Conservation (phyloP, 768 basidiomycete genomes). For the Hygrocybe coccinea region DNA sequence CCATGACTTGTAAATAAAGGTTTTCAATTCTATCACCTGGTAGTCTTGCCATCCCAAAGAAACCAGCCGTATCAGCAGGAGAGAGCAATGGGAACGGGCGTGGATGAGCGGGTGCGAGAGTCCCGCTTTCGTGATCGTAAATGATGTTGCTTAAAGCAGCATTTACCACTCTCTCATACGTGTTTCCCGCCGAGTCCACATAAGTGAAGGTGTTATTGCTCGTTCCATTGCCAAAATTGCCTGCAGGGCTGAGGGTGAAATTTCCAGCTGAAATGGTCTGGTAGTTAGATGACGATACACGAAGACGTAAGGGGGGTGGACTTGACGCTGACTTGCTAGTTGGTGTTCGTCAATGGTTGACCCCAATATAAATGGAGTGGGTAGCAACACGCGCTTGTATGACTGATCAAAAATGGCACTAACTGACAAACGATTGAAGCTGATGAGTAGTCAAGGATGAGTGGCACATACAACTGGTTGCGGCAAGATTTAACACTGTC, state of each 20-base stretch:
- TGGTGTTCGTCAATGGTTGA: slow-evolving; percentile 59
- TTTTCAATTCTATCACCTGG: slow-evolving; percentile 17
- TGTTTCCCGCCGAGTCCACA: slow-evolving; percentile 53
- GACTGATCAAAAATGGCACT: slow-evolving; percentile 59
- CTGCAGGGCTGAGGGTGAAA: slow-evolving; percentile 40
- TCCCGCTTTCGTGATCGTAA: slow-evolving; percentile 53
- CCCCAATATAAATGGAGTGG: slow-evolving; percentile 53
- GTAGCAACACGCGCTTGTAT: slow-evolving; percentile 54
- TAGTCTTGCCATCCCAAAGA: slow-evolving; percentile 5
- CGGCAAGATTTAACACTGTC: slow-evolving; percentile 31
- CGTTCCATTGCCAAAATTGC: slow-evolving; percentile 63
- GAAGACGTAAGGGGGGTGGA: too few relatives aligned
- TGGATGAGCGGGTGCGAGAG: slow-evolving; percentile 27
- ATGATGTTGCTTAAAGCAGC: slow-evolving; percentile 60
- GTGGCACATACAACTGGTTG: slow-evolving; percentile 33
- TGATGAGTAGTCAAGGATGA: neutral
- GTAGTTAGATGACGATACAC: neutral
- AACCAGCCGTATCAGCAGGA: neutral
- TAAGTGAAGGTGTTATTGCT: slow-evolving; percentile 66
- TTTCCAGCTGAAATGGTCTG: slow-evolving; percentile 40
- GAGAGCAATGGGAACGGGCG: neutral
- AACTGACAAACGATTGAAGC: slow-evolving; percentile 32
- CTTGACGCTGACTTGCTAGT: slow-evolving; percentile 42
- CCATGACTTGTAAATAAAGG: too few relatives aligned
- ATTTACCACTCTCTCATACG: slow-evolving; percentile 55